Base-by-base conservation (phyloP, 441 rosid species). In the Breynia disticha region DNA sequence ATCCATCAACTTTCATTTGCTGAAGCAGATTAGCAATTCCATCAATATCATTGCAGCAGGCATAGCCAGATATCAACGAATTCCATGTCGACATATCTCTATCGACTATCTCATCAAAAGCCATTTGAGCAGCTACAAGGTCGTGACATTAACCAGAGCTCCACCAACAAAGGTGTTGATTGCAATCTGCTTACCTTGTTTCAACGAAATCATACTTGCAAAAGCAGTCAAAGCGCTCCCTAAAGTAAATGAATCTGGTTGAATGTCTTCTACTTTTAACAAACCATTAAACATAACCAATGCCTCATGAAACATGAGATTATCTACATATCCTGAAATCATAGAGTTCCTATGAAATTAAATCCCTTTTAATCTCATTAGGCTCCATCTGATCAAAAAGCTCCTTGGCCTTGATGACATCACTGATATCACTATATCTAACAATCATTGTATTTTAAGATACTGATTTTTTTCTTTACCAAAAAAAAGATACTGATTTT, bases 311-410 rank as follows among this genome's bases (percentile, higher is more conserved):
- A 62, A 68, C 16, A 68, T 47, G 46, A 56, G 70, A 58, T 79
- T 80, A 50, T 70, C 70, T 16, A 72, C 79, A 57, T 69, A 70
- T 16, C 87, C 87, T n/a, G 87, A 72, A 58, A 80, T 76, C 77
- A 83, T 72, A 0, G 90, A 71, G 65, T 80, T 83, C 83, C 86
- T n/a, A 80, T 8, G 87, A 78, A 67, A 78, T 63, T 53, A 69
- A 37, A 49, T 71, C 78, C 62, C 72, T 73, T 67, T 73, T 54
- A 48, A 70, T 48, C 41, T 76, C 83, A 16, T 17, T 15, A 20
- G 39, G 57, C 67, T 65, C 78, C 81, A 78, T 75, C 47, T 38
- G 53, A 54, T 77, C 51, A 47, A 79, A 81, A 35, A 79, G 60
- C 50, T 67, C 72, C 64, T 52, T 67, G 45, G 91, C 91, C 62